Base-by-base conservation (phyloP, 23 red algal species). In the Gracilaria vermiculophylla region DNA sequence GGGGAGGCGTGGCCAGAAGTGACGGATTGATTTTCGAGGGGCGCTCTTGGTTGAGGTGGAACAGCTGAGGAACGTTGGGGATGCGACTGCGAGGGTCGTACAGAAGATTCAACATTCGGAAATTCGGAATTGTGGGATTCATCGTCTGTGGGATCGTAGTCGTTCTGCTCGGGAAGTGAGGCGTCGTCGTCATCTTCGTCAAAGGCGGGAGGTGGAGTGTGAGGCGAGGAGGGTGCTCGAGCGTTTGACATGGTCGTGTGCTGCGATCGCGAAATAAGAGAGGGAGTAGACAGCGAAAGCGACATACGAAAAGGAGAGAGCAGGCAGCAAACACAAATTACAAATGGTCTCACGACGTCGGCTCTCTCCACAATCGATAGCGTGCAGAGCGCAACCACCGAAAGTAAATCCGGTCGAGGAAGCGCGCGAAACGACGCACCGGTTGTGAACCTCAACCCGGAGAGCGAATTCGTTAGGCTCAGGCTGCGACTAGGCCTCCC, bases 1-100 rank as follows among this genome's bases (percentile, higher is more conserved):
- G 86, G 86, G 20, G 86, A 85, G 14, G 67, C 67, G 25, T 73
- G 67, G 3, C 67, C 67, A 14, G 67, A 73, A 20, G 67, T 73
- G 20, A 73, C 42, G 37, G 67, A 73, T 28, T 73, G 67, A 73
- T 73, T 73, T 13, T 73, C 67, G 19, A 40, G 67, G 5, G 44
- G 36, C 3, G 36, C 17, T n/a, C 2, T 73, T 5, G 24, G 9
- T 25, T 4, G 19, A 28, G 67, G 14, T 23, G 11, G 67, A 17
- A 28, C 24, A 5, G 14, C 24, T 37, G 67, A 73, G 20, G 36
- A 10, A 24, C 28, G 67, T 73, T 37, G 67, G 25, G 67, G 31
- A 1, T 34, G 28, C 20, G 58, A 64, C 35, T 64, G 58, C 58
- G 58, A 35, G 3, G 67, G 67, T 73, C 36, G 67, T 23, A 40